Evolutionary conservation across 108 stramenopile genomes (phyloP).

Genomic region (Fistulifera pelliculosa): DNA sequence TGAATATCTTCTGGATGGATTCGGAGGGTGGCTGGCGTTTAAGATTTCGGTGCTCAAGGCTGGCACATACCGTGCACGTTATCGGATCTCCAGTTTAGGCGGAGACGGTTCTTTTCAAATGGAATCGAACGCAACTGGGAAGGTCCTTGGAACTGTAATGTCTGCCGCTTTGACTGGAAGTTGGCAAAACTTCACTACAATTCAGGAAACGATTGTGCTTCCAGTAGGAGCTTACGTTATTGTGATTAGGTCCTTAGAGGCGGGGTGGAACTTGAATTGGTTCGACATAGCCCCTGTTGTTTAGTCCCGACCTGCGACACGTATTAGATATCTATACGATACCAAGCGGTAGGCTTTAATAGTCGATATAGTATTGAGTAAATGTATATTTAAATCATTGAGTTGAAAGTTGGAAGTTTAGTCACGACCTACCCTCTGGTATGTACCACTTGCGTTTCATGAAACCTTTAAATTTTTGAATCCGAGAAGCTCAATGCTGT

Average conservation of each 20-base stretch:
- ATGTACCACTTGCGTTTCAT: too few species aligned
- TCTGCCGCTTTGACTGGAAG: background rate
- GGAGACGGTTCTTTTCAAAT: background rate
- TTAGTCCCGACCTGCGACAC: too few species aligned
- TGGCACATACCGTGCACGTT: background rate
- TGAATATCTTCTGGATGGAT: background rate
- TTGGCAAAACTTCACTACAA: background rate
- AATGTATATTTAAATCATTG: too few species aligned
- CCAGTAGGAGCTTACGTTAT: background rate
- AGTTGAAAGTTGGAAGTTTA: too few species aligned
- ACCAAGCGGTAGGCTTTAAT: too few species aligned
- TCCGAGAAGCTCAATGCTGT: background rate
- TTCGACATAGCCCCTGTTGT: background rate
- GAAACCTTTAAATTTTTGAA: background rate
- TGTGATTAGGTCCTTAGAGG: background rate
- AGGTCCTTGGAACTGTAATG: background rate
- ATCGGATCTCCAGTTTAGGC: background rate
- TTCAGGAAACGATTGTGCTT: background rate
- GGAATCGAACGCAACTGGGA: background rate
- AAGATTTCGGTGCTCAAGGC: background rate
- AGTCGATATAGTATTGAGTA: too few species aligned
- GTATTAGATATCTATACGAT: too few species aligned
- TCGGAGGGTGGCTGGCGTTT: background rate
- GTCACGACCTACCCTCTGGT: too few species aligned
- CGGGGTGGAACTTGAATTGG: constrained; percentile 1